phyloP scores from a whole-genome alignment of 2,329 filamentous ascomycete genomes.

The Diaporthe australafricana region DNA sequence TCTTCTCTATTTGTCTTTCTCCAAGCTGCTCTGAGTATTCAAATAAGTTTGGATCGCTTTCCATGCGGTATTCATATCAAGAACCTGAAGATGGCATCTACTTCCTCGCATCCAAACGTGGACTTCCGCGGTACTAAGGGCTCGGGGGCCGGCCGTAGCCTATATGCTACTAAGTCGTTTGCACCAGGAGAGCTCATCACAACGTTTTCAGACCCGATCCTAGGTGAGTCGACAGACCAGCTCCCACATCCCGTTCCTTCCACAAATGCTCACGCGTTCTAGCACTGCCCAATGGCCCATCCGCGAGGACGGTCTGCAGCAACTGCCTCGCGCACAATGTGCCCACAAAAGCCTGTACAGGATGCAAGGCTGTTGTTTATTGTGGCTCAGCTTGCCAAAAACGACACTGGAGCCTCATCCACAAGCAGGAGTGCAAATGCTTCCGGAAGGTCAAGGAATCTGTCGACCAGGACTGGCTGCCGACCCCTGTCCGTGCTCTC shows the following conservation, averaged over 20 bases:
- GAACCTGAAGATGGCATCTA: constrained; percentile 22
- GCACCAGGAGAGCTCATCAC: constrained; percentile 59
- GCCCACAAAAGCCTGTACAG: constrained; percentile 57
- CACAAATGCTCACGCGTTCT: background rate
- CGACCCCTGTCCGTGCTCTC: constrained; percentile 66
- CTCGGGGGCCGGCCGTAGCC: constrained; percentile 53
- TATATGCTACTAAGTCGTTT: constrained; percentile 57
- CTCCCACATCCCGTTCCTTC: background rate
- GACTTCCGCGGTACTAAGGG: constrained; percentile 42
- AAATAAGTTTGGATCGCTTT: background rate
- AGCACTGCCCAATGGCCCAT: constrained; percentile 59
- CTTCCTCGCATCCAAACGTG: constrained; percentile 29
- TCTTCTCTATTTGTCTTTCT: background rate
- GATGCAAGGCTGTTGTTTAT: constrained; percentile 66
- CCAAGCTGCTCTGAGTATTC: background rate
- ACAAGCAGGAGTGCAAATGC: constrained; percentile 66
- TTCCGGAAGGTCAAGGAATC: constrained; percentile 51
- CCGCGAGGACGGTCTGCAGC: constrained; percentile 58
- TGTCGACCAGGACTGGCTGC: constrained; percentile 52
- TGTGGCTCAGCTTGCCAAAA: constrained; percentile 66
- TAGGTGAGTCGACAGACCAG: constrained; percentile 42
- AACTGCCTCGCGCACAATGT: constrained; percentile 55
- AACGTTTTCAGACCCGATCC: constrained; percentile 55
- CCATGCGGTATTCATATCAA: background rate
- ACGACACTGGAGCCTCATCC: constrained; percentile 63